Conservation (phyloP, 768 basidiomycete genomes). For the Leccinum boreale region DNA sequence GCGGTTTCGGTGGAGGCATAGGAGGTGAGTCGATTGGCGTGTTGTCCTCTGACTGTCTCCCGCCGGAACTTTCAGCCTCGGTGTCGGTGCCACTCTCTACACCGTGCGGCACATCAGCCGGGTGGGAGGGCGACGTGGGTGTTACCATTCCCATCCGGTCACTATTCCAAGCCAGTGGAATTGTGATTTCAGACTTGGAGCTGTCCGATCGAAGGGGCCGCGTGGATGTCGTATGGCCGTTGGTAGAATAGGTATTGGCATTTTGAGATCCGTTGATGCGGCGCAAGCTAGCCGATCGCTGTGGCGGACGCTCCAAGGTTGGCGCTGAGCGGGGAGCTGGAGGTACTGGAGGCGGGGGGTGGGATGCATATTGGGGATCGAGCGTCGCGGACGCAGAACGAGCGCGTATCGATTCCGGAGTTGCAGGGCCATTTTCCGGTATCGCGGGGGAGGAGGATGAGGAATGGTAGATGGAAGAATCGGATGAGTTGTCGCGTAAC, state of each 20-base stretch:
- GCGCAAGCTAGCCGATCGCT: slow-evolving; percentile 31
- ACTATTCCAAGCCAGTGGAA: slow-evolving; percentile 18
- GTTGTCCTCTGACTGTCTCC: slow-evolving; percentile 25
- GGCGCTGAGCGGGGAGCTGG: slow-evolving; percentile 24
- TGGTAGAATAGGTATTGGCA: neutral
- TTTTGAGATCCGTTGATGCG: slow-evolving; percentile 11
- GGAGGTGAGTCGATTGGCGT: slow-evolving; percentile 35
- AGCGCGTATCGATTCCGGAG: slow-evolving; percentile 40
- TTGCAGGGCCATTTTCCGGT: slow-evolving; percentile 31
- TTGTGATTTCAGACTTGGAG: slow-evolving; percentile 16
- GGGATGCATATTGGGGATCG: slow-evolving; percentile 14
- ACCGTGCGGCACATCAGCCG: slow-evolving; percentile 66
- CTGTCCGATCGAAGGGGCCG: slow-evolving; percentile 17
- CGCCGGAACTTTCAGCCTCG: slow-evolving; percentile 52
- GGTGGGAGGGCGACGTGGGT: slow-evolving; percentile 60
- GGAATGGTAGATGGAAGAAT: slow-evolving; percentile 30
- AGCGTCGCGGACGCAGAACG: slow-evolving; percentile 33
- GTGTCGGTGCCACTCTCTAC: slow-evolving; percentile 76
- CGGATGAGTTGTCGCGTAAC: slow-evolving; percentile 27
- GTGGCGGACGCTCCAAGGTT: slow-evolving; percentile 35
- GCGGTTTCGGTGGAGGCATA: slow-evolving; percentile 42
- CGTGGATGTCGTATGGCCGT: slow-evolving; percentile 6
- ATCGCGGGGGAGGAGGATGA: slow-evolving; percentile 39
- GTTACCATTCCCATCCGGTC: slow-evolving; percentile 20
- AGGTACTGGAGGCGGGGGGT: slow-evolving; percentile 17